Evolutionary conservation across 2,329 filamentous ascomycete species (phyloP), one percentile per base, ranked within the genome.

Genomic region (Ophiocordyceps camponoti-rufipedis): DNA sequence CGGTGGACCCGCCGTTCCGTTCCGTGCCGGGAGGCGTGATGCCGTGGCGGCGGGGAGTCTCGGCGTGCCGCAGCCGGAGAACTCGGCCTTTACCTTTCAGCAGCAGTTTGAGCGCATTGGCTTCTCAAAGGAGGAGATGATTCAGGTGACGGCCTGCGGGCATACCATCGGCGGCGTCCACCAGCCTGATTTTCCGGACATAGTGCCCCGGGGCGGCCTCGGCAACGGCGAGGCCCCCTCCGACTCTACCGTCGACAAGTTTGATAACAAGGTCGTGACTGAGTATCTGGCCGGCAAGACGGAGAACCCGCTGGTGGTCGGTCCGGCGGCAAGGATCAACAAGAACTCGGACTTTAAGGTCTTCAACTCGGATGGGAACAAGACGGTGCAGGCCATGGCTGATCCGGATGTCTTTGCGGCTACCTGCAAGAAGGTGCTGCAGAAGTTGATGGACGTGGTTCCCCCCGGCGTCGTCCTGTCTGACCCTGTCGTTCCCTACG

Each of bases 151-250:
- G 2, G 75, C 74, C 10, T 80, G 76, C 53, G 76, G 76, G 2
- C 76, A 80, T 54, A 72, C 72, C 0, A 56, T 80, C 19, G 76
- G 76, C 19, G 71, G 74, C 14, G 75, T 79, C 8, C 75, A 80
- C 56, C 61, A 62, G 28, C 54, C 55, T 10, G 65, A 75, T 49
- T 75, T 75, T 48, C 69, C 72, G 0, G 60, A 67, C 9, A 68
- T 79, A 40, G 68, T 75, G 2, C 62, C 68, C 1, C 48, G 7
- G 6, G 9, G 59, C 2, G 67, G 66, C 5, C 61, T 61, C 5
- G 54, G 61, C 9, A 62, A 72, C 45, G 70, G 66, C 18, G 61
- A 68, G 45, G 58, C 58, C 2, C 52, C 61, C 5, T 61, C 77
- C 44, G 74, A 77, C 48, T 61, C 65, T 2, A 69, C 67, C 1